Conservation (phyloP, 805 yeast genomes). For the Kuraishia molischiana region DNA sequence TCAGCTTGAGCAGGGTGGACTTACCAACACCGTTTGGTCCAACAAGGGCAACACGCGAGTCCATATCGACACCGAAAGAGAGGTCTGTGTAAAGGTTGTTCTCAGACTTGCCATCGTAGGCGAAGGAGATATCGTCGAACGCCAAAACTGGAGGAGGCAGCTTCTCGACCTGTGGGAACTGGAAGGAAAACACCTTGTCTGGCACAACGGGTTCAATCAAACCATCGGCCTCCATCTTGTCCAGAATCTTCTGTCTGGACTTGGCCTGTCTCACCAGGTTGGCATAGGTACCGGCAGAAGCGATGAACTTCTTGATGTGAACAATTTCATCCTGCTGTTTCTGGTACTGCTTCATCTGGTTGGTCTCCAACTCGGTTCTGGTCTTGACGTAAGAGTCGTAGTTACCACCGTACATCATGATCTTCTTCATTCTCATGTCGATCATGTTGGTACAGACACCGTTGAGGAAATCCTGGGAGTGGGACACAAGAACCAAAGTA, state of each 20-base stretch:
- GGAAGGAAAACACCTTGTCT: slow-evolving; percentile 89
- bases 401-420: slow-evolving; percentile 89
- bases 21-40: slow-evolving; percentile 99
- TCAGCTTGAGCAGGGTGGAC: slow-evolving; percentile 87
- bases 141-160: slow-evolving; percentile 98
- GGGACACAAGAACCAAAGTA: slow-evolving; percentile 88
- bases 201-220: slow-evolving; percentile 84
- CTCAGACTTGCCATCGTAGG: slow-evolving; percentile 77
- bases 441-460: slow-evolving; percentile 98
- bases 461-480: slow-evolving; percentile 98
- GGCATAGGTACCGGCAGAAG: slow-evolving; percentile 99
- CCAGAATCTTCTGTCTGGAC: slow-evolving; percentile 97
- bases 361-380: slow-evolving; percentile 85
- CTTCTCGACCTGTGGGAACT: slow-evolving; percentile 92
- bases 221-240: slow-evolving; percentile 99
- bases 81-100: slow-evolving; percentile 83
- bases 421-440: slow-evolving; percentile 83
- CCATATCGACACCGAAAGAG: slow-evolving; percentile 99
- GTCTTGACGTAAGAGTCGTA: slow-evolving; percentile 96
- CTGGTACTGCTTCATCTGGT: slow-evolving; percentile 94
- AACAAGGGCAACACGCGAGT: slow-evolving; percentile 93
- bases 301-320: slow-evolving; percentile 97
- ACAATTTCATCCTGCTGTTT: slow-evolving; percentile 99
- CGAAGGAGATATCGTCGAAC: slow-evolving; percentile 88
- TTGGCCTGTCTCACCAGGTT: slow-evolving; percentile 97